Evolutionary conservation across 1,284 basidiomycete genomes (phyloP).

Genomic region (Cryptococcus jaspeensis): DNA sequence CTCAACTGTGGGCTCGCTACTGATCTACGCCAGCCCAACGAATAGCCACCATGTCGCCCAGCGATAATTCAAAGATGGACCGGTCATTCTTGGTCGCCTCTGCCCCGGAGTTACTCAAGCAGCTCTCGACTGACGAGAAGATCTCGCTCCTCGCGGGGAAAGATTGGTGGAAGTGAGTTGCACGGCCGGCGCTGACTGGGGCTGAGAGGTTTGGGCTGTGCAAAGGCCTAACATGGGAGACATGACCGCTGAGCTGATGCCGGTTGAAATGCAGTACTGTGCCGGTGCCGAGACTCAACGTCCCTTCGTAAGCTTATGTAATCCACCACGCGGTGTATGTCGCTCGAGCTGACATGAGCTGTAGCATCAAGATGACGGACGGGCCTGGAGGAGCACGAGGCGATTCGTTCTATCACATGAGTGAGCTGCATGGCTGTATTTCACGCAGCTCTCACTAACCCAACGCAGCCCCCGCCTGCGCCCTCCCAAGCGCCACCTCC

Average conservation of each 20-base stretch:
- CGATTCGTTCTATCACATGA: slow-evolving; percentile 36
- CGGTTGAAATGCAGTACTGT: slow-evolving; percentile 27
- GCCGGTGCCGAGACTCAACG: slow-evolving; percentile 37
- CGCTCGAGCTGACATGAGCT: background rate
- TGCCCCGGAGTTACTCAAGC: slow-evolving; percentile 22
- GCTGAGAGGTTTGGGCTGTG: background rate
- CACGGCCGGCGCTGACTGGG: background rate
- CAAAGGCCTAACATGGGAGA: no score
- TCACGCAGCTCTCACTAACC: background rate
- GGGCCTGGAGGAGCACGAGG: slow-evolving; percentile 41
- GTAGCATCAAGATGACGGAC: slow-evolving; percentile 35
- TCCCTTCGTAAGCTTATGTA: slow-evolving; percentile 25
- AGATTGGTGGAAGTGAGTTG: slow-evolving; percentile 42
- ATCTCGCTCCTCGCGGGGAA: slow-evolving; percentile 32
- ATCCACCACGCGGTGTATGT: no score
- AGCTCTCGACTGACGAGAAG: slow-evolving; percentile 38
- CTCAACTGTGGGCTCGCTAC: no score
- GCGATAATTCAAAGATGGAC: slow-evolving; percentile 21
- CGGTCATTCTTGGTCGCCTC: slow-evolving; percentile 31
- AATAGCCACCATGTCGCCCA: background rate
- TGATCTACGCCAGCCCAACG: background rate
- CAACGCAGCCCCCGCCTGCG: slow-evolving; percentile 57
- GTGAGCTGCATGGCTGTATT: slow-evolving; percentile 12
- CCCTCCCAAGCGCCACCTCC: slow-evolving; percentile 64
- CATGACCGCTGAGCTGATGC: background rate